These are phyloP conservation scores for Xylaria hypoxylon DNA, from an alignment of 2,329 filamentous ascomycete species.

Conservation along the genomic window DNA sequence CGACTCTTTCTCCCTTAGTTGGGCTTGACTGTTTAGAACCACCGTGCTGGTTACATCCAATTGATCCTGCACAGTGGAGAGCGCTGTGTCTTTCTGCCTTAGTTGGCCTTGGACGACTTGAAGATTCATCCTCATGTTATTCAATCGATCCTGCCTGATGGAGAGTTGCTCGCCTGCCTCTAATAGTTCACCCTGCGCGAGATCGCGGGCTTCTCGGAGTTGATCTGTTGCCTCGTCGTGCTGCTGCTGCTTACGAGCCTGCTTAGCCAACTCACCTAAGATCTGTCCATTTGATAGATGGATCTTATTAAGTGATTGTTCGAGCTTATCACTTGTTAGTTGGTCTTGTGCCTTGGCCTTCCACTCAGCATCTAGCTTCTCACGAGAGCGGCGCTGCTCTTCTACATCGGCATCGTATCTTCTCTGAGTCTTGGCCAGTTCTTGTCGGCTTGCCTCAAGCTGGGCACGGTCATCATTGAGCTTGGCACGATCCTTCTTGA, in stretches of 20 bases:
- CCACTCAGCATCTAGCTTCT: not conserved
- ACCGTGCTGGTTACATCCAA: no score
- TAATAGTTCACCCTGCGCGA: no score
- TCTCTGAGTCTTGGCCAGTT: not conserved
- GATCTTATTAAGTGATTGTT: not conserved
- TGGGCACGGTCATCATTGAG: not conserved
- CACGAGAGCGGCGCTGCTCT: not conserved
- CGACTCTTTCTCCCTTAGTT: not conserved
- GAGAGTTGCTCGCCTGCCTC: no score
- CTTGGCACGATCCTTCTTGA: not conserved
- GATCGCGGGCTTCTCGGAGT: not conserved
- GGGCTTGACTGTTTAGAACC: no score
- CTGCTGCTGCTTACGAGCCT: no score
- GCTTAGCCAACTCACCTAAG: not conserved
- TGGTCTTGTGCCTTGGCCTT: not conserved
- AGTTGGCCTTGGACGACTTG: no score
- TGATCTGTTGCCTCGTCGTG: not conserved
- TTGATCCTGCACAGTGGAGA: no score
- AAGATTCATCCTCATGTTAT: no score
- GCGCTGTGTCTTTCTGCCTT: no score
- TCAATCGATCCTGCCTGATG: no score
- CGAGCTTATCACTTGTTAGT: not conserved
- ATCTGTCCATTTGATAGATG: not conserved
- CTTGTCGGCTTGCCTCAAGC: not conserved
- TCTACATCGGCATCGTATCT: not conserved